A percentile compares a stretch with the other conserved stretches of the same genome.
These are phyloP conservation scores for Boletus rubropictus DNA, from an alignment of 768 basidiomycete species.

Conservation along the genomic window DNA sequence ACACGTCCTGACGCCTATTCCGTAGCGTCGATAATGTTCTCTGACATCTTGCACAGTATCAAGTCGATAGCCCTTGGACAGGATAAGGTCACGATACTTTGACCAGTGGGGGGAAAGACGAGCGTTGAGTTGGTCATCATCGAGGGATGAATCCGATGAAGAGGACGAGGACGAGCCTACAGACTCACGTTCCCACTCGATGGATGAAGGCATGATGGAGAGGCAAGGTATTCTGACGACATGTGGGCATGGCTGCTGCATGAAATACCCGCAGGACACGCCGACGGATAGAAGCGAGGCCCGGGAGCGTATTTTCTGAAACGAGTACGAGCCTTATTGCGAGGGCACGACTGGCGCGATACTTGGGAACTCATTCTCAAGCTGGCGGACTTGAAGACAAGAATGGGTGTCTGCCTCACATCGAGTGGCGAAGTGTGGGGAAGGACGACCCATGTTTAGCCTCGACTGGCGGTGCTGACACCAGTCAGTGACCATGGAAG, in stretches of 20 bases:
- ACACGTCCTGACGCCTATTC: slow-evolving; percentile 15
- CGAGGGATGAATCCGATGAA: slow-evolving; percentile 48
- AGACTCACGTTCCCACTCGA: slow-evolving; percentile 29
- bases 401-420: slow-evolving; percentile 1
- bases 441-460: slow-evolving; percentile 12
- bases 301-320: not conserved
- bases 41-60: slow-evolving; percentile 68
- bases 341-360: not conserved
- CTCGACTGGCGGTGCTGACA: not conserved
- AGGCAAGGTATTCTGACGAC: slow-evolving; percentile 35
- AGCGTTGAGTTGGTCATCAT: slow-evolving; percentile 47
- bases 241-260: not conserved
- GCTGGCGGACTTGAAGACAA: not conserved
- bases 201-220: slow-evolving; percentile 69
- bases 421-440: slow-evolving; percentile 1
- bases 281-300: not conserved
- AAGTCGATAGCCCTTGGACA: slow-evolving; percentile 51
- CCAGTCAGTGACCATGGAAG: slow-evolving; percentile 49
- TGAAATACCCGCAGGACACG: slow-evolving; percentile 12
- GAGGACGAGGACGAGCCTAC: slow-evolving; percentile 35
- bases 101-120: slow-evolving; percentile 62
- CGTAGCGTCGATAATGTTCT: slow-evolving; percentile 43
- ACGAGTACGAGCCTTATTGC: too few species aligned
- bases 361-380: not conserved
- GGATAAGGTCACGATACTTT: slow-evolving; percentile 44